These are phyloP conservation scores for Aspergillus cejpii DNA, from an alignment of 2,329 filamentous ascomycete species.

Conservation along the genomic window DNA sequence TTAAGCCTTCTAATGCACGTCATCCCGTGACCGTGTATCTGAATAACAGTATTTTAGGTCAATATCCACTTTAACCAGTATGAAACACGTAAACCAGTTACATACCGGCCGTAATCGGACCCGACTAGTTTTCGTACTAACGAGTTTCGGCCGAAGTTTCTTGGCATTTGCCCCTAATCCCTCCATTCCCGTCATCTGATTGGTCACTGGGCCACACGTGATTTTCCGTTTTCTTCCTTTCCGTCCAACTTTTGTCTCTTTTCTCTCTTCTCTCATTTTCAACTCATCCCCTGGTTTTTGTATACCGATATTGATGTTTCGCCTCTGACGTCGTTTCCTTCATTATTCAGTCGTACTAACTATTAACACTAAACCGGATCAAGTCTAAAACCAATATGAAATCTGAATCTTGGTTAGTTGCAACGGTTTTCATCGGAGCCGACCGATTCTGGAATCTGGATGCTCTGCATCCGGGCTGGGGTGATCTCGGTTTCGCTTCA, in stretches of 20 bases:
- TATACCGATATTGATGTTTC: too few relatives aligned
- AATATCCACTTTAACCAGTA: not conserved
- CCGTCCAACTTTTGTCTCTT: conserved; percentile 4
- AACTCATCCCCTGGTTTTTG: too few relatives aligned
- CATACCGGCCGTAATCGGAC: conserved; percentile 10
- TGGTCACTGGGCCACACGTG: not conserved
- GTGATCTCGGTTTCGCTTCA: conserved; percentile 20
- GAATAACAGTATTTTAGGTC: not conserved
- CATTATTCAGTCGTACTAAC: too few relatives aligned
- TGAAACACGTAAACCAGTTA: not conserved
- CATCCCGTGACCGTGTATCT: too few relatives aligned
- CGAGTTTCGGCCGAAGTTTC: conserved; percentile 11
- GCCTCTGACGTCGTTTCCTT: conserved; percentile 4
- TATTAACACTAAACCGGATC: too few relatives aligned
- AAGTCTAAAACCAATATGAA: too few relatives aligned
- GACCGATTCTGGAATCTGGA: conserved; percentile 17
- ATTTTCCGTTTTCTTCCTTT: conserved; percentile 3
- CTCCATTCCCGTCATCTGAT: not conserved
- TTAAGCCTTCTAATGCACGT: too few relatives aligned
- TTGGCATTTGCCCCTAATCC: conserved; percentile 1
- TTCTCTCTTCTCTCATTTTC: too few relatives aligned
- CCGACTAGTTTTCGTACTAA: not conserved
- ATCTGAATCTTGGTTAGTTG: too few relatives aligned
- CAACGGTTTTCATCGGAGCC: conserved; percentile 15
- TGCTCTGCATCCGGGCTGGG: conserved; percentile 20